Evolutionary conservation across 768 basidiomycete genomes (phyloP), one percentile per base, ranked within the genome.

Genomic region (Trametes villosa): DNA sequence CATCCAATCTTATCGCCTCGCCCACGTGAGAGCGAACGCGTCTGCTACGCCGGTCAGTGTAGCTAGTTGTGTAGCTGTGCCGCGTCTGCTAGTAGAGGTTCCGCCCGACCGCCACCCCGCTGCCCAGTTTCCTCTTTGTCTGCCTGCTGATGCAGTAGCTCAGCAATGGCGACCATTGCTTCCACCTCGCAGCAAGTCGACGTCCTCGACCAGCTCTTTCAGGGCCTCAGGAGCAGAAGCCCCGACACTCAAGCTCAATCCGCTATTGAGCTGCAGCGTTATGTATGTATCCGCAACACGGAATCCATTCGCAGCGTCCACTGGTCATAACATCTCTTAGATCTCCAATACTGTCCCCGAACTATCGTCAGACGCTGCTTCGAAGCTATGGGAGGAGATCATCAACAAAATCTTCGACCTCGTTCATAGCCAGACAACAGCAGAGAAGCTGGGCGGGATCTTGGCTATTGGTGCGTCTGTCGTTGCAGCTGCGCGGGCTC

Each of bases 401-500:
- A 89, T 96, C 66, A 94, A 88, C 70, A 78, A 86, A 36, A 77
- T 96, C 53, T 92, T 94, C 70, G 88, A 91, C 65, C 82, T 94
- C 45, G 88, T 91, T 58, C 92, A 95, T 70, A 91, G 90, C 67
- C 86, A 87, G 70, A 87, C 86, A 69, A 84, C 81, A 52, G 78
- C 81, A 24, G 94, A 96, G 72, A 90, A 91, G 64, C 83, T 94
- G 54, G 96, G 94, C 15, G 95, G 94, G 33, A 77, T 98, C 33
- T 74, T 89, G 55, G 95, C 94, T 24, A 97, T 97, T 70, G 91
- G 94, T 93, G 65, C 65, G 84, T 26, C 26, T 38, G 24, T 34
- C 31, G 27, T 24, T 15, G 26, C 17, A 34, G 47, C 11, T 22
- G 13, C 38, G 40, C 27, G 20, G 24, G 17, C 34, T 7, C 9